These are phyloP conservation scores for Firmiana major DNA, from an alignment of 345 rosid species.

Conservation along the genomic window DNA sequence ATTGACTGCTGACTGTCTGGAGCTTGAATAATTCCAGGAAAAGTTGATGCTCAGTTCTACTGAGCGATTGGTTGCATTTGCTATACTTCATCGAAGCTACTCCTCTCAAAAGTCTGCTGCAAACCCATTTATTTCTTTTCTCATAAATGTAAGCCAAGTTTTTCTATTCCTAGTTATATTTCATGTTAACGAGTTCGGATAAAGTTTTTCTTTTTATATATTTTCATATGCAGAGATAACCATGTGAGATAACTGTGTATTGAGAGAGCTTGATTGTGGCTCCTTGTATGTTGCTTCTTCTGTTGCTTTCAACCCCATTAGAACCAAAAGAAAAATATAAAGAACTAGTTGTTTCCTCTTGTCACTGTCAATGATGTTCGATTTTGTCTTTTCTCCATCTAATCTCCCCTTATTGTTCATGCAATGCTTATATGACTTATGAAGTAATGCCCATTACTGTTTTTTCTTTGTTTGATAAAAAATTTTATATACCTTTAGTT, in stretches of 20 bases:
- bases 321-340: background rate
- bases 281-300: background rate
- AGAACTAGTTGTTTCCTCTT: background rate
- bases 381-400: background rate
- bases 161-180: constrained; percentile 8
- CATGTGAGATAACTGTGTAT: background rate
- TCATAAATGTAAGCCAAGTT: constrained; percentile 47
- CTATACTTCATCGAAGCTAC: constrained; percentile 60
- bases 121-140: constrained; percentile 57
- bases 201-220: background rate
- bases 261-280: background rate
- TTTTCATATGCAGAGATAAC: background rate
- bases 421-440: background rate
- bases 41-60: constrained; percentile 39
- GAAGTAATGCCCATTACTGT: background rate
- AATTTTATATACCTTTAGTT: constrained; percentile 4
- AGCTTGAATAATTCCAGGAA: constrained; percentile 45
- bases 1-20: background rate
- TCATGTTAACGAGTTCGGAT: background rate
- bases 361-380: background rate
- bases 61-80: constrained; percentile 73
- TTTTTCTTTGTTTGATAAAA: background rate
- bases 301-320: background rate
- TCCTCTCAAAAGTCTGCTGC: constrained; percentile 47
- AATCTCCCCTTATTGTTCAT: background rate